Base-by-base conservation (phyloP, 345 rosid species). In the Populus deltoides region DNA sequence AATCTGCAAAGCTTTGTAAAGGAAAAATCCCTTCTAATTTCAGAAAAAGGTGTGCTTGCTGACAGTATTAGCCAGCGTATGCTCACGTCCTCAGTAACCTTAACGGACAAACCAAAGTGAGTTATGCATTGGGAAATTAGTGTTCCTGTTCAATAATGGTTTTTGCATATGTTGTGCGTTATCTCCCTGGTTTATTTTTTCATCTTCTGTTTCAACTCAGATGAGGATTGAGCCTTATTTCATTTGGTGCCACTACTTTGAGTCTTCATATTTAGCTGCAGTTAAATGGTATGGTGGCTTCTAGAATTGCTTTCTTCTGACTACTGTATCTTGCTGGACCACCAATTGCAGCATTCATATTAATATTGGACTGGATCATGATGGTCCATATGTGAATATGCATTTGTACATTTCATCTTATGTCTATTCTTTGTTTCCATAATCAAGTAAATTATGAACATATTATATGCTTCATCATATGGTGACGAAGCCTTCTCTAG, bases 31-130 rank as follows among this genome's bases (percentile, higher is more conserved):
- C 73, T 91, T 35, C 35, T 41, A 59, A 81, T 90, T 79, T 92
- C 93, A 24, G 94, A 94, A 73, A 86, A 85, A 73, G 93, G 97
- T 31, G 95, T 86, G 73, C 87, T 92, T 55, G 91, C 97, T 45
- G 97, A 93, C 84, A 90, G 81, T 87, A 85, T 85, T 10, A 80
- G 87, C 66, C 97, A 92, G 5, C 91, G 89, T 69, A 88, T 88
- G 62, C 88, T 92, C 62, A 86, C 83, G 83, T 92, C 94, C 53
- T 72, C 90, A 13, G 92, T 95, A 49, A 81, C 86, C 4, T 88
- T 92, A 72, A 83, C 86, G 63, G 96, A 92, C 83, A 88, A 86
- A 77, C 76, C 87, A 57, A 79, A 83, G 88, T 85, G 80, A 88
- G 88, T 80, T 53, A 25, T 79, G 76, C 78, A 29, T 49, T 63